Conservation (phyloP, 2,329 filamentous ascomycete genomes). For the Colletotrichum horii region DNA sequence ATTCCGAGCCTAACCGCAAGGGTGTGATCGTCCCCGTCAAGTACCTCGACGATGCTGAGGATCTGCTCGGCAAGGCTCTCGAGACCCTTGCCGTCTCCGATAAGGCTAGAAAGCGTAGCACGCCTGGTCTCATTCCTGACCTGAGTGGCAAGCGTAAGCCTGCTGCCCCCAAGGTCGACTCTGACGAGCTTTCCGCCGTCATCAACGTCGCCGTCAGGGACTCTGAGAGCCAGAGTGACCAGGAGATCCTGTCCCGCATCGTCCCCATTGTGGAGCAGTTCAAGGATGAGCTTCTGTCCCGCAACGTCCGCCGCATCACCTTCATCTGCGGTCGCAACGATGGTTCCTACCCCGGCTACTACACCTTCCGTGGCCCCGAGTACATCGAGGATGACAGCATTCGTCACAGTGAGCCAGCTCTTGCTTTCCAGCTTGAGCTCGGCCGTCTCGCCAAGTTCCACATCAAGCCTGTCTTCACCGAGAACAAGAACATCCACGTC, state of each 20-base stretch:
- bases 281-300: constrained; percentile 83
- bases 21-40: constrained; percentile 93
- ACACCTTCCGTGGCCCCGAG: constrained; percentile 91
- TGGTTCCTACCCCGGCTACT: constrained; percentile 95
- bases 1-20: constrained; percentile 81
- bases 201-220: constrained; percentile 92
- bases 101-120: constrained; percentile 61
- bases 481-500: constrained; percentile 99
- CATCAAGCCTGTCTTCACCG: constrained; percentile 97
- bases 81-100: constrained; percentile 74
- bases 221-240: constrained; percentile 81
- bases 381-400: constrained; percentile 95
- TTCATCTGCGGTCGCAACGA: constrained; percentile 97
- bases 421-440: constrained; percentile 98
- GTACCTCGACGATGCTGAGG: constrained; percentile 93
- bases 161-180: constrained; percentile 58
- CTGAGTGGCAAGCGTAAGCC: constrained; percentile 75
- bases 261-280: constrained; percentile 76
- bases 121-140: constrained; percentile 70
- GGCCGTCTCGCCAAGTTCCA: constrained; percentile 94
- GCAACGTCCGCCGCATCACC: constrained; percentile 85
- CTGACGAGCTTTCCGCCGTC: constrained; percentile 87
- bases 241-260: constrained; percentile 79
- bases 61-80: constrained; percentile 81
- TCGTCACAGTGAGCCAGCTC: constrained; percentile 93